Evolutionary conservation across 2,329 filamentous ascomycete genomes (phyloP).

Genomic region (Venturia pyrina): DNA sequence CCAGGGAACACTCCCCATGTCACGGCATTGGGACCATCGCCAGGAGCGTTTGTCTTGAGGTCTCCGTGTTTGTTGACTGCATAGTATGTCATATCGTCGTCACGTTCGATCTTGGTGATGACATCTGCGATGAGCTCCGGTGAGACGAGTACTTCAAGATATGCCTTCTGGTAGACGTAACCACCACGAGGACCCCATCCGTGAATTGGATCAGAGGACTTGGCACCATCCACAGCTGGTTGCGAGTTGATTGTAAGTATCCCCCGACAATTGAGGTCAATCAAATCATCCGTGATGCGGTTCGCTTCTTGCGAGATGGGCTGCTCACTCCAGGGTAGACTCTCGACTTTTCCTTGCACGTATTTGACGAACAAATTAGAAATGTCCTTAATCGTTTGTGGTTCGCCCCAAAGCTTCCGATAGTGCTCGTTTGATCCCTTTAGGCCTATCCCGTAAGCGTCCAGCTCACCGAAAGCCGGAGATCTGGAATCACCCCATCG

Average conservation of each 20-base stretch:
- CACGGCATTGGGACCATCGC: conserved; percentile 89
- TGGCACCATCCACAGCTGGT: conserved; percentile 82
- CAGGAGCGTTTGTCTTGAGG: conserved; percentile 73
- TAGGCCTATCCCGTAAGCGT: conserved; percentile 86
- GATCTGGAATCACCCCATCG: conserved; percentile 97
- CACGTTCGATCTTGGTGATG: conserved; percentile 63
- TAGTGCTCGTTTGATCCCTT: conserved; percentile 95
- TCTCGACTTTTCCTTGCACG: conserved; percentile 68
- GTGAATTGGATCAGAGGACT: conserved; percentile 75
- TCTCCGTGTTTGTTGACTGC: conserved; percentile 77
- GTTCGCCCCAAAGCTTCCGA: conserved; percentile 87
- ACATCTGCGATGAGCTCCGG: conserved; percentile 70
- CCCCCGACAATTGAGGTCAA: conserved; percentile 75
- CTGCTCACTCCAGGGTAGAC: conserved; percentile 88
- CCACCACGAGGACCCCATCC: conserved; percentile 94
- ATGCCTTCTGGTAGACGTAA: conserved; percentile 97
- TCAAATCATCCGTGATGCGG: conserved; percentile 63
- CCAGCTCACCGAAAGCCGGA: conserved; percentile 89
- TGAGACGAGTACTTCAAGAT: conserved; percentile 82
- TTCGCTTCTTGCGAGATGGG: conserved; percentile 76
- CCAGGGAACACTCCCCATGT: conserved; percentile 99
- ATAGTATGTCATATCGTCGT: conserved; percentile 85
- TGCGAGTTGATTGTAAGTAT: conserved; percentile 96
- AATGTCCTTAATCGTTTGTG: conserved; percentile 68
- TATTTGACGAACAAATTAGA: conserved; percentile 77